Evolutionary conservation across 306 rosid species (phyloP), one percentile per base, ranked within the genome.

Genomic region (Pterocarpus santalinus): DNA sequence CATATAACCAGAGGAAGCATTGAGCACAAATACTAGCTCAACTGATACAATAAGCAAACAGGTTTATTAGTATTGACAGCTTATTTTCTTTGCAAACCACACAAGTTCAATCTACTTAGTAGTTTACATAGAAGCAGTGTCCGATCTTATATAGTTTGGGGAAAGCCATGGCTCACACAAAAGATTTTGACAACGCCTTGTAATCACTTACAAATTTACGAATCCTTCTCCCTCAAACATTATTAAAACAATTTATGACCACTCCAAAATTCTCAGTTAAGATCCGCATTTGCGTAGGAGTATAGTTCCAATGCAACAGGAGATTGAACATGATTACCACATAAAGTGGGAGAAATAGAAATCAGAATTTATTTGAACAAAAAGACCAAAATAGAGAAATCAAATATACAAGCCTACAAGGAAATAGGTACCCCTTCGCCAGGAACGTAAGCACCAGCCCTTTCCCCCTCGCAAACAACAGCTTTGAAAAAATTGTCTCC

Each of bases 361-460:
- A 33, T n/a, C 11, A 67, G 11, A 61, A 13, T 44, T 30, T 1
- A 65, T 67, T 17, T 4, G 61, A 63, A 72, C 4, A 39, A 73
- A 65, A 47, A 52, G 16, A 43, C 13, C 52, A 49, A 49, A 52
- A 57, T 0, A 32, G 28, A 52, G 1, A 69, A 79, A 2, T 7
- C 57, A 41, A 79, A 16, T 13, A 44, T 49, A 56, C 5, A 68
- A 49, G 62, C 57, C 5, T 51, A 51, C n/a, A 13, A 55, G 61
- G 22, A 69, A 76, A 28, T 49, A 53, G 22, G 30, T 86, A 90
- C 92, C 90, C 97, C 97, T 87, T 83, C 75, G 4, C 97, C 92
- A 2, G 77, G 84, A 30, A 68, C n/a, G 43, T 80, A 93, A 52
- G 80, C 81, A 28, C 97, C 92, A 38, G 85, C 62, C 2, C 75